These are phyloP conservation scores for Leishmania gerbilli DNA, from an alignment of 208 protist genomes.

Conservation along the genomic window DNA sequence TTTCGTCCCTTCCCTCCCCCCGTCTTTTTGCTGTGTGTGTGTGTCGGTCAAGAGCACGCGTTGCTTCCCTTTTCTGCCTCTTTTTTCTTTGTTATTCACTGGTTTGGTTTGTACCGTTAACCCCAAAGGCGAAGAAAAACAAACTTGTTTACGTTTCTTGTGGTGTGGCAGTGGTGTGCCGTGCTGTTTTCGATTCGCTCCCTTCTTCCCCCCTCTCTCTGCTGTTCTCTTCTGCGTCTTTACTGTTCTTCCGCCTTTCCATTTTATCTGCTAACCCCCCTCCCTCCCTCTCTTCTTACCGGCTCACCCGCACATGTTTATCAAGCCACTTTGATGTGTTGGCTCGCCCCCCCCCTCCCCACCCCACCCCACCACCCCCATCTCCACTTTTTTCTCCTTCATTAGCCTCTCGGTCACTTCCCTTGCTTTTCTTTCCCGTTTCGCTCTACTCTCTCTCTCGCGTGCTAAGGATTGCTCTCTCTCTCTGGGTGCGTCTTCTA, in stretches of 20 bases:
- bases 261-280: neutral
- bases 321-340: neutral
- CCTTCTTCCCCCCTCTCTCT: neutral
- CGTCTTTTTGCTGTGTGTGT: neutral
- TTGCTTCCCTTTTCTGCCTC: neutral
- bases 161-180: neutral
- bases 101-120: neutral
- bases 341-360: neutral
- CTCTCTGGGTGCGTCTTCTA: neutral
- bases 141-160: neutral
- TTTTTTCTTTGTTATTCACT: slow-evolving; percentile 8
- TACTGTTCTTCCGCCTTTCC: neutral
- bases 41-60: neutral
- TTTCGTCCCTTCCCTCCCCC: slow-evolving; percentile 3
- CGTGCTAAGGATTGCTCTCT: neutral
- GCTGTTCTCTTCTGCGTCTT: neutral
- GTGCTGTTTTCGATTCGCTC: neutral
- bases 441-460: neutral
- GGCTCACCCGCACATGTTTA: neutral
- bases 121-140: neutral
- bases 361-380: neutral
- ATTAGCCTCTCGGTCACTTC: neutral
- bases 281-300: neutral
- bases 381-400: neutral
- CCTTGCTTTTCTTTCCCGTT: neutral